Evolutionary conservation across 257 asterid species (phyloP).

Genomic region (Oldenlandia corymbosa): DNA sequence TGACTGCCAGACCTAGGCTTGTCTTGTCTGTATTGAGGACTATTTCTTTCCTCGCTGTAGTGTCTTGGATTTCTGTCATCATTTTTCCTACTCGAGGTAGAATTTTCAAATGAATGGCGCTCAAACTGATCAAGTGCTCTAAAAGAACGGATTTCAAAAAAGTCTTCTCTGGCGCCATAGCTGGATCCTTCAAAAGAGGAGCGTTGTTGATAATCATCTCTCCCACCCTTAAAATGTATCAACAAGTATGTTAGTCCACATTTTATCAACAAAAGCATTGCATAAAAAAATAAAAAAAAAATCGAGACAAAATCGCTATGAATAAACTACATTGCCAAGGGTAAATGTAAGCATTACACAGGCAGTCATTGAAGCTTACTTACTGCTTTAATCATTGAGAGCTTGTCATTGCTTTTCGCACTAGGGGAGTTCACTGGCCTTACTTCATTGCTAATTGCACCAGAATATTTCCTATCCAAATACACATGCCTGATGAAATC

Average conservation of each 20-base stretch:
- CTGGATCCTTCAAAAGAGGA: conserved; percentile 23
- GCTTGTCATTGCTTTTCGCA: conserved; percentile 32
- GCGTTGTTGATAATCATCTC: conserved; percentile 28
- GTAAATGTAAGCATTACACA: neutral
- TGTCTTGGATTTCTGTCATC: conserved; percentile 33
- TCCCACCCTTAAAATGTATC: conserved; percentile 18
- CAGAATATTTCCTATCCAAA: conserved; percentile 53
- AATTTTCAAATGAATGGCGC: conserved; percentile 31
- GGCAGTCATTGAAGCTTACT: conserved; percentile 13
- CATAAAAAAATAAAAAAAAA: neutral
- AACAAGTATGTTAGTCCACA: conserved; percentile 4
- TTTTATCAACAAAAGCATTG: neutral
- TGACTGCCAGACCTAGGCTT: conserved; percentile 30
- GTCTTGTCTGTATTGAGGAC: conserved; percentile 37
- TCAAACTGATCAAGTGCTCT: conserved; percentile 27
- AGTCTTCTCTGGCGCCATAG: conserved; percentile 29
- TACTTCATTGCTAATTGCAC: too few relatives aligned
- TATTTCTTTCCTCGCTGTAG: conserved; percentile 48
- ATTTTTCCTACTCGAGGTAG: conserved; percentile 15
- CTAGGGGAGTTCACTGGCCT: too few relatives aligned
- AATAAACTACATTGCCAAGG: neutral
- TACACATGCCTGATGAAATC: conserved; percentile 68
- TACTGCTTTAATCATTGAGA: conserved; percentile 39
- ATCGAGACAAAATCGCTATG: too few relatives aligned
- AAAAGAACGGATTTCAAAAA: conserved; percentile 25